Conservation (phyloP, 2,329 filamentous ascomycete species). For the Penicillium sp. region DNA sequence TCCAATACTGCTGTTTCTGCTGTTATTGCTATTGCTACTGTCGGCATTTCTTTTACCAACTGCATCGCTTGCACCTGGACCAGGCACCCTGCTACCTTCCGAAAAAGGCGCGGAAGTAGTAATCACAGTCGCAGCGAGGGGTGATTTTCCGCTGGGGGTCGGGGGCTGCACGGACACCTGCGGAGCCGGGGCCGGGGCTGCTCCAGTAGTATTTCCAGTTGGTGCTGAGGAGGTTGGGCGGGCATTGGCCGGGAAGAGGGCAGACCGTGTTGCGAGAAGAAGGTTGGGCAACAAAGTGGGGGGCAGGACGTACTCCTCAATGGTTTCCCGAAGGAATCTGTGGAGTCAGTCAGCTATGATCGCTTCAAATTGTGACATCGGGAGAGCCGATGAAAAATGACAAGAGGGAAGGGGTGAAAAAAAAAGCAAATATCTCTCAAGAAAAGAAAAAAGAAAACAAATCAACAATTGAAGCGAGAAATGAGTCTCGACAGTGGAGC, state of each 20-base stretch:
- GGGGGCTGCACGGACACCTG: constrained; percentile 34
- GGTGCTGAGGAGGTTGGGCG: constrained; percentile 60
- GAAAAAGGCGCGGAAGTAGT: constrained; percentile 16
- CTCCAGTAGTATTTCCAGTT: constrained; percentile 43
- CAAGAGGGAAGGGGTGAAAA: background rate
- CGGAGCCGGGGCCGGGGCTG: constrained; percentile 29
- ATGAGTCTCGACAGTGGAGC: constrained; percentile 32
- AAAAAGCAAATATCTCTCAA: constrained; percentile 5
- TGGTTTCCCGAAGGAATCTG: constrained; percentile 55
- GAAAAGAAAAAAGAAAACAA: constrained; percentile 19
- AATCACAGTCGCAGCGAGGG: constrained; percentile 1
- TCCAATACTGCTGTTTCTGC: constrained; percentile 10
- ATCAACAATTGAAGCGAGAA: constrained; percentile 24
- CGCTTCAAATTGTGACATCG: constrained; percentile 30
- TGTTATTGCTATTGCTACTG: constrained; percentile 24
- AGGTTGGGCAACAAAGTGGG: constrained; percentile 69
- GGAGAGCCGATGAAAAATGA: constrained; percentile 16
- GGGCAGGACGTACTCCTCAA: constrained; percentile 68
- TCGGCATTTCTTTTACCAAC: constrained; percentile 17
- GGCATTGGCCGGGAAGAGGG: constrained; percentile 85
- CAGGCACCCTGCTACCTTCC: constrained; percentile 18
- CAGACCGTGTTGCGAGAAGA: constrained; percentile 67
- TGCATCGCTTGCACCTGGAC: constrained; percentile 5
- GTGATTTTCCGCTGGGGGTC: constrained; percentile 31
- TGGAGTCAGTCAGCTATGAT: constrained; percentile 33